phyloP scores from a whole-genome alignment of 768 basidiomycete genomes.

The Punctularia strigosozonata region DNA sequence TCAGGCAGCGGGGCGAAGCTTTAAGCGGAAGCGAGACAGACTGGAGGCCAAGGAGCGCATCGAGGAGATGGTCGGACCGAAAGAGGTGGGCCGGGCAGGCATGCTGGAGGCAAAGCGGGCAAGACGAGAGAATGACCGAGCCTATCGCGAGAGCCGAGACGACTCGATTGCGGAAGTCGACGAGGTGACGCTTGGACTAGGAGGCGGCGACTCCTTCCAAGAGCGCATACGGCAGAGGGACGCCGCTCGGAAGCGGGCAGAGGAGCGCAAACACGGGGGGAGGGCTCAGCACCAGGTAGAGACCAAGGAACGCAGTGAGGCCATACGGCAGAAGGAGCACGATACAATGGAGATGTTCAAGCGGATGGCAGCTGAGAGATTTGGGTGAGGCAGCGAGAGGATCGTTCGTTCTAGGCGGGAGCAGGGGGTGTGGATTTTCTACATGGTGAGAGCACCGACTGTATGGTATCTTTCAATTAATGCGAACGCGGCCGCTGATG shows the following conservation, averaged over 20 bases:
- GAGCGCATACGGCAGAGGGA: conserved; percentile 69
- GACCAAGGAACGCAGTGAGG: conserved; percentile 48
- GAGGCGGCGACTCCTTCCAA: conserved; percentile 71
- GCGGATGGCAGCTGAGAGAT: conserved; percentile 78
- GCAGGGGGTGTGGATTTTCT: too few relatives aligned
- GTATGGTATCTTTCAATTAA: too few relatives aligned
- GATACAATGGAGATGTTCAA: conserved; percentile 97
- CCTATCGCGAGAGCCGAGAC: conserved; percentile 63
- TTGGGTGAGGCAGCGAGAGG: too few relatives aligned
- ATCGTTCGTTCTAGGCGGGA: too few relatives aligned
- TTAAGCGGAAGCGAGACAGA: conserved; percentile 58
- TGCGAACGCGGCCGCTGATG: too few relatives aligned
- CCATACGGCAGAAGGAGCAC: conserved; percentile 69
- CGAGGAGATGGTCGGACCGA: conserved; percentile 75
- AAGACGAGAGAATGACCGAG: conserved; percentile 55
- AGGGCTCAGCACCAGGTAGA: conserved; percentile 40
- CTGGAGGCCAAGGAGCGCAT: conserved; percentile 54
- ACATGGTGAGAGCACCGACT: too few relatives aligned
- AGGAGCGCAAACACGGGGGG: conserved; percentile 30
- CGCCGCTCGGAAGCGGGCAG: conserved; percentile 50
- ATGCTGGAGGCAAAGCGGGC: conserved; percentile 81
- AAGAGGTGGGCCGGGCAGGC: conserved; percentile 69
- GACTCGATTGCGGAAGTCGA: conserved; percentile 70
- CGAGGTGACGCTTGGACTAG: conserved; percentile 72
- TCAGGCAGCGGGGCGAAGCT: conserved; percentile 35